Evolutionary conservation across 2,329 filamentous ascomycete genomes (phyloP), one percentile per base, ranked within the genome.

Genomic region (Alternaria gansuensis): DNA sequence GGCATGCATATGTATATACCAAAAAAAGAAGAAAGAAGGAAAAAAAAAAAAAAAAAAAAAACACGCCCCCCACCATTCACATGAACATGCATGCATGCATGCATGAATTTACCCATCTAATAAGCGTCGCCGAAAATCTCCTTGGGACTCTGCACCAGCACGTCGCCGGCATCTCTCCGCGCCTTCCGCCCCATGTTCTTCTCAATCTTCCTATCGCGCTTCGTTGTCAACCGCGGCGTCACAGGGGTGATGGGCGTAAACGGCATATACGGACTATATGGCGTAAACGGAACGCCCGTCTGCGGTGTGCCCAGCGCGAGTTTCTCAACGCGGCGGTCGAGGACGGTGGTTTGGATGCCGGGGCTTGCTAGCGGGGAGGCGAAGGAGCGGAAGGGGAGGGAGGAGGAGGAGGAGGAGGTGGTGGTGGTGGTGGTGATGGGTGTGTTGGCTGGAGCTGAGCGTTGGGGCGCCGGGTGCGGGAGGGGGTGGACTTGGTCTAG

Each of bases 261-360:
- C 0, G 91, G 91, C 80, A 93, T 91, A 67, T 93, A 94, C 0
- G 91, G 90, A 54, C 86, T 87, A 76, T 93, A 93, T 2, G 90
- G 90, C 23, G 90, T 90, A 3, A 87, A 89, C 44, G 84, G 85
- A 24, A 86, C 81, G 1, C 84, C 85, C 0, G 82, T 83, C 21
- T 78, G 77, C 0, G 88, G 87, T 3, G 85, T 86, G 31, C 65
- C 69, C 36, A 74, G 40, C 4, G 59, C 50, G 1, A 79, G 63
- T 49, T 71, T 68, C 11, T 76, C 75, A 14, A 65, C 46, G 13
- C 75, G 68, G 5, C 77, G 67, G 58, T 80, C 78, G 0, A 83
- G 68, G 23, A 80, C 79, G 0, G 80, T 82, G 4, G 80, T 82
- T 44, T 80, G 80, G 41, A 77, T 66, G 56, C 77, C 66, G n/a